Base-by-base conservation (phyloP, 176 grass and related monocot genomes). In the Bolboschoenus planiculmis region DNA sequence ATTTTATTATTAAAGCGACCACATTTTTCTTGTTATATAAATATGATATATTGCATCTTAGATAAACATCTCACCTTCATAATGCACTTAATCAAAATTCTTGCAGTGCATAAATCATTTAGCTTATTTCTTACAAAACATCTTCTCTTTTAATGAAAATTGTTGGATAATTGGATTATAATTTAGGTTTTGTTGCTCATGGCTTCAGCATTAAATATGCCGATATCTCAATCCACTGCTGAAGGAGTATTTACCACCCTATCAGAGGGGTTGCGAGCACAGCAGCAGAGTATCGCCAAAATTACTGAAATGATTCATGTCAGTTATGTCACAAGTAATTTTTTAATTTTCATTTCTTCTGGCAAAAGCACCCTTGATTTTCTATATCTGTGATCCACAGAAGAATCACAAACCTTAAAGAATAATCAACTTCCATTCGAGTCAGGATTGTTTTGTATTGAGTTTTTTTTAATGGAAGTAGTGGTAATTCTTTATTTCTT, bases 231-330 rank as follows among this genome's bases (percentile, higher is more conserved):
- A 75, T 76, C 85, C 50, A 16, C 85, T 83, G 85, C 90, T 42
- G 81, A 60, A 4, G 89, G 87, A 81, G 87, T 94, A 85, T 88
- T 94, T 58, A 91, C 65, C 82, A 87, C 85, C 43, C 81, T 94
- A 80, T 85, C 89, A 26, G 79, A 87, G 76, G 91, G 88, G 59
- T 84, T 95, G 79, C 90, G 92, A 34, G 76, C 90, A 33, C 83
- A 90, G 18, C 96, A 98, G 27, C 96, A 93, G 50, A 88, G 83
- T 18, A 85, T 98, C 76, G 96, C 96, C 1, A 93, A 93, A 90
- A 98, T 98, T 82, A 93, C 90, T 79, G 96, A 98, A 93, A 98
- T 98, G 96, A 98, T 98, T 84, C 96, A 98, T 93, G 96, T 98
- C 59, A 84, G 90, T 63, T 50, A 5, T 50, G 4, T 47, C 3